Conservation (phyloP, 2,329 filamentous ascomycete genomes). For the Penicillium sp. region DNA sequence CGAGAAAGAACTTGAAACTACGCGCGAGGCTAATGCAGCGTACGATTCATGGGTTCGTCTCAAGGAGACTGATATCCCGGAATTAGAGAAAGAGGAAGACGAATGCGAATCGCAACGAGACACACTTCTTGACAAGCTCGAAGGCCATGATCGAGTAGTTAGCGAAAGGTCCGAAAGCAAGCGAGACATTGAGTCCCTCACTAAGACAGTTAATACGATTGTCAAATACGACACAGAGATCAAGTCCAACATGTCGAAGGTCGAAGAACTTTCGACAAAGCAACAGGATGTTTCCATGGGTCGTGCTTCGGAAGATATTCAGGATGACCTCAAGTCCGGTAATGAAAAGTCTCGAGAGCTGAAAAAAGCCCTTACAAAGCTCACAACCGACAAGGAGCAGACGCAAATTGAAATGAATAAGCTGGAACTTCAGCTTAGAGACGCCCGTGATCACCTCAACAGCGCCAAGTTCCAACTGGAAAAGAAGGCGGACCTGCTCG, state of each 20-base stretch:
- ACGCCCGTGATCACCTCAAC: slow-evolving; percentile 73
- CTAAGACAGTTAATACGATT: slow-evolving; percentile 77
- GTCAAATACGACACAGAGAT: slow-evolving; percentile 74
- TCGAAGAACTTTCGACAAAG: slow-evolving; percentile 74
- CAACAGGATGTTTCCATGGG: slow-evolving; percentile 69
- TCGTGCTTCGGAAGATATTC: slow-evolving; percentile 81
- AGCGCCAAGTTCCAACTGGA: slow-evolving; percentile 75
- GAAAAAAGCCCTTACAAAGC: slow-evolving; percentile 67
- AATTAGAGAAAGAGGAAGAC: slow-evolving; percentile 66
- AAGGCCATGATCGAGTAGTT: slow-evolving; percentile 70
- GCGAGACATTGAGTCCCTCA: slow-evolving; percentile 74
- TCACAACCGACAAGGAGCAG: slow-evolving; percentile 73
- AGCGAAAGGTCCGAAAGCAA: slow-evolving; percentile 66
- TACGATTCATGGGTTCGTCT: slow-evolving; percentile 78
- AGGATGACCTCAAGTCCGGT: slow-evolving; percentile 70
- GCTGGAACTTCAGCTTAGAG: slow-evolving; percentile 77
- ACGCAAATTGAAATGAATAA: slow-evolving; percentile 68
- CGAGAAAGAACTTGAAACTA: slow-evolving; percentile 64
- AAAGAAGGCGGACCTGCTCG: slow-evolving; percentile 72
- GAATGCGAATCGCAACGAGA: slow-evolving; percentile 66
- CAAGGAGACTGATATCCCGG: slow-evolving; percentile 69
- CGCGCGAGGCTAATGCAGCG: slow-evolving; percentile 66
- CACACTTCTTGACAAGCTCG: slow-evolving; percentile 63
- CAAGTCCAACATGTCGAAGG: slow-evolving; percentile 70
- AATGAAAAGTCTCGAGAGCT: slow-evolving; percentile 69